Conservation (phyloP, 169 alveolate genomes). For the Eimeria maxima region DNA sequence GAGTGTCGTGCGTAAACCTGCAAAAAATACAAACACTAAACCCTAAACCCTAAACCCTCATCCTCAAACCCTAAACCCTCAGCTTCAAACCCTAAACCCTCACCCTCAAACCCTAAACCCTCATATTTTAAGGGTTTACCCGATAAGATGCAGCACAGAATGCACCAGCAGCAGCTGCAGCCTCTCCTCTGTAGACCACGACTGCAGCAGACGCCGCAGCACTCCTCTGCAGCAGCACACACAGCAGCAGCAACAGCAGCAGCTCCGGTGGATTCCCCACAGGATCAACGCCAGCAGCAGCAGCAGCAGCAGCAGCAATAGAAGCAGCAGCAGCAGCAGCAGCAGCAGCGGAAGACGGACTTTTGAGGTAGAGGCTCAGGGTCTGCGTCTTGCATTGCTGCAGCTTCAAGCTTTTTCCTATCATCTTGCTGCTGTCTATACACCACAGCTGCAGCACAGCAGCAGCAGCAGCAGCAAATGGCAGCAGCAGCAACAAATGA, state of each 20-base stretch:
- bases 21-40: background rate
- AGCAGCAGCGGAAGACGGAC: background rate
- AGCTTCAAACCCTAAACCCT: background rate
- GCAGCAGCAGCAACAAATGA: background rate
- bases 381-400: background rate
- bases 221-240: background rate
- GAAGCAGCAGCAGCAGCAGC: slow-evolving; percentile 5
- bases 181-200: background rate
- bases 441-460: slow-evolving; percentile 24
- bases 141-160: background rate
- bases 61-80: background rate
- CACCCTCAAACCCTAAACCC: too few species aligned
- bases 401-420: background rate
- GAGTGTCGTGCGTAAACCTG: slow-evolving; percentile 20
- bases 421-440: slow-evolving; percentile 20
- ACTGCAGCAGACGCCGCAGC: slow-evolving; percentile 22
- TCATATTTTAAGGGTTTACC: background rate
- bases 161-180: background rate
- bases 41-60: background rate
- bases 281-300: too few species aligned
- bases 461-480: background rate
- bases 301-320: too few species aligned
- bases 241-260: background rate
- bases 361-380: background rate
- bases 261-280: too few species aligned